A percentile compares a stretch with the other conserved stretches of the same genome.
Evolutionary conservation across 202 grass and related monocot genomes (phyloP).

Genomic region (Digitaria exilis): DNA sequence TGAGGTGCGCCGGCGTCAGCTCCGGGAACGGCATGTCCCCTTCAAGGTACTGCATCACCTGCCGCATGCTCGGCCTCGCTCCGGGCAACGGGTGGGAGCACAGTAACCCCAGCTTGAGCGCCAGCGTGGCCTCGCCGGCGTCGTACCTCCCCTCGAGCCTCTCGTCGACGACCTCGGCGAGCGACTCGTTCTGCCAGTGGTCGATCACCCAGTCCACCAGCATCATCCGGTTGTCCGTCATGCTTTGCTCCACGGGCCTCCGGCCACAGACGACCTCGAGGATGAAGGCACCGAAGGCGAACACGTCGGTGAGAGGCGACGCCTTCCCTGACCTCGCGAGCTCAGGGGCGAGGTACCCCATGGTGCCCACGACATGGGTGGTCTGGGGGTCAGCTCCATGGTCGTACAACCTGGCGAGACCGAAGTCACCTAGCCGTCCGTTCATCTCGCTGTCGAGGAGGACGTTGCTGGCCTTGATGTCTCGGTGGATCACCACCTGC

Average conservation of each 20-base stretch:
- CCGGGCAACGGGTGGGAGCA: constrained; percentile 63
- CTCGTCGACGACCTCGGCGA: constrained; percentile 43
- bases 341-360: constrained; percentile 81
- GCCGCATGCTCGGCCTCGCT: constrained; percentile 71
- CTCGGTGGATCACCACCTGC: constrained; percentile 65
- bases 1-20: constrained; percentile 42
- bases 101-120: constrained; percentile 65
- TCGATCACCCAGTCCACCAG: constrained; percentile 78
- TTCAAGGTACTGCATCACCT: constrained; percentile 70
- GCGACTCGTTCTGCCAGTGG: constrained; percentile 46
- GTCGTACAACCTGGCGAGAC: constrained; percentile 75
- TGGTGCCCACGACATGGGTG: constrained; percentile 70
- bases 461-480: constrained; percentile 82
- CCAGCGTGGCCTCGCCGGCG: constrained; percentile 48
- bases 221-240: constrained; percentile 37
- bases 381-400: constrained; percentile 75
- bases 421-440: constrained; percentile 67
- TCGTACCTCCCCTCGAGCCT: constrained; percentile 39
- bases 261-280: constrained; percentile 70
- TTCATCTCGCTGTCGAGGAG: constrained; percentile 71
- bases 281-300: constrained; percentile 73
- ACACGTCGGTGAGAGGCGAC: constrained; percentile 66
- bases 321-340: constrained; percentile 54
- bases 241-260: constrained; percentile 54
- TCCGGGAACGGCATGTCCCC: constrained; percentile 58